Evolutionary conservation across 2,329 filamentous ascomycete species (phyloP), one percentile per base, ranked within the genome.

Genomic region (Penicillium sp.): DNA sequence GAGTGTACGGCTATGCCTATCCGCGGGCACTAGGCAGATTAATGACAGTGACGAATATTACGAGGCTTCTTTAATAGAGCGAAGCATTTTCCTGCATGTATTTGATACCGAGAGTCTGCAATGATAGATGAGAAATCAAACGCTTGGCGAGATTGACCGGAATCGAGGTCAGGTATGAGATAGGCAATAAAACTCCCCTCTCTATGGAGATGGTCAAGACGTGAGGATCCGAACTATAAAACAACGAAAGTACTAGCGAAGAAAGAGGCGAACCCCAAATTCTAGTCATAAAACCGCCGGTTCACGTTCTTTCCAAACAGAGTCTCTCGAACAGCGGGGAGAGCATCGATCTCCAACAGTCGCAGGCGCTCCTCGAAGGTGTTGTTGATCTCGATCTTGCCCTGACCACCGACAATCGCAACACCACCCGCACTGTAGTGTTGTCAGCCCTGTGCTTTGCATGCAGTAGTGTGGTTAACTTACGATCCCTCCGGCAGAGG

Each of bases 361-460:
- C 83, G 84, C 74, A 99, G 80, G 62, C 94, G 86, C 71, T 95
- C 89, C 72, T 97, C 94, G 64, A 97, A 89, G 50, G 94, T 97
- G 80, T 99, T 97, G 83, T 96, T 92, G 74, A 99, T 93, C 67
- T 96, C 91, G 71, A 99, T 97, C 82, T 93, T 96, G 71, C 94
- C 94, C 60, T 81, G 81, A 62, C 88, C 87, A 60, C 92, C 90
- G 50, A 95, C 76, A 60, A 99, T 85, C 53, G 83, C 73, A 52
- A 95, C 81, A 65, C 94, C 94, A 55, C 94, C 94, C 54, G 91
- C 82, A 67, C 94, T 97, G 54, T 43, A 33, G 23, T 26, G 36
- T 16, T 33, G 31, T 56, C 53, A 56, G 53, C 24, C 29, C 28
- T 15, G n/a, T 18, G 34, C 18, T 21, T 4, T 26, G 4, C 13